Percentiles rank a stretch among this genome's conserved stretches.
phyloP scores from a whole-genome alignment of 2,329 filamentous ascomycete genomes.

The Tricladium varicosporioides region DNA sequence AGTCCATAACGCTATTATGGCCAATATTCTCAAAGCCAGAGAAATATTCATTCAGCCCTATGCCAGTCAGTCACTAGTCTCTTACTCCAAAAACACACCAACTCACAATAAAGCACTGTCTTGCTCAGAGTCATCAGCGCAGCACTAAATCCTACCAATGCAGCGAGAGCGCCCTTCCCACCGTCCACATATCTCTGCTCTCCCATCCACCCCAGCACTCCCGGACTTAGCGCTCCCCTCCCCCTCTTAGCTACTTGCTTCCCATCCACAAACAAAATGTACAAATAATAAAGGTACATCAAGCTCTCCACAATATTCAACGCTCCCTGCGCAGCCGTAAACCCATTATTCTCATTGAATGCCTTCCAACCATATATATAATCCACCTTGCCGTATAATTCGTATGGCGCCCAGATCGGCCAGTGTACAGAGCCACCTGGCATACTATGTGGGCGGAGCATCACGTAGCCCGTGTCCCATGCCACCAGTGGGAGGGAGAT shows the following conservation, averaged over 20 bases:
- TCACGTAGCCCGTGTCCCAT: conserved; percentile 64
- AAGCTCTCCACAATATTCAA: conserved; percentile 60
- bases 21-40: conserved; percentile 59
- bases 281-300: conserved; percentile 59
- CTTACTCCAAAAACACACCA: background rate
- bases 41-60: conserved; percentile 60
- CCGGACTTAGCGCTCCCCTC: conserved; percentile 29
- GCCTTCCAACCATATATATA: conserved; percentile 66
- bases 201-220: conserved; percentile 42
- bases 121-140: conserved; percentile 66
- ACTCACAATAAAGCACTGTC: conserved; percentile 64
- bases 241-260: conserved; percentile 31
- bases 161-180: conserved; percentile 49
- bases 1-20: conserved; percentile 53
- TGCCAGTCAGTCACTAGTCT: conserved; percentile 5
- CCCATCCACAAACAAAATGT: conserved; percentile 46
- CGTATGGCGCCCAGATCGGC: conserved; percentile 64
- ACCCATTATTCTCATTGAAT: conserved; percentile 58
- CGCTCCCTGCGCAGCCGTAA: conserved; percentile 59
- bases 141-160: conserved; percentile 56
- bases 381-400: conserved; percentile 63
- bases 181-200: conserved; percentile 51
- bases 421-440: conserved; percentile 59
- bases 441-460: conserved; percentile 67
- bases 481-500: conserved; percentile 64